A percentile compares a stretch with the other conserved stretches of the same genome.
Evolutionary conservation across 139 green algal genomes (phyloP).

Genomic region (Tetraselmis striata): DNA sequence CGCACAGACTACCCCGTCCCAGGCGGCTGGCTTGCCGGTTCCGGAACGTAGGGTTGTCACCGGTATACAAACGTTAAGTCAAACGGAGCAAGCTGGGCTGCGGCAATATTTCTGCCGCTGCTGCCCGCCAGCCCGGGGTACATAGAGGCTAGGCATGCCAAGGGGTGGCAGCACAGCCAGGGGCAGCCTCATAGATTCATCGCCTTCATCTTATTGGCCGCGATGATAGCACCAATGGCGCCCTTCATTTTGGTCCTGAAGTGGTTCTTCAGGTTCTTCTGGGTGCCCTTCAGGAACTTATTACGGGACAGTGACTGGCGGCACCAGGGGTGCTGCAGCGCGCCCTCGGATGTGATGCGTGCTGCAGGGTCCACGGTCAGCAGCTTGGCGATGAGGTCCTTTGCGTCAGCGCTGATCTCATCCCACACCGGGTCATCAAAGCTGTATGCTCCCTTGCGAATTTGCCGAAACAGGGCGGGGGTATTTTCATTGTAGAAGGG

Average conservation of each 20-base stretch:
- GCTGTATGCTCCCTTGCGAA: slow-evolving; percentile 61
- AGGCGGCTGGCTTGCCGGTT: too few relatives aligned
- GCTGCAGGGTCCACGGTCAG: slow-evolving; percentile 14
- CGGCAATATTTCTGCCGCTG: too few relatives aligned
- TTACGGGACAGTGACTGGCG: background rate
- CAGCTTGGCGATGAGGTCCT: slow-evolving; percentile 30
- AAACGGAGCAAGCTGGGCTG: too few relatives aligned
- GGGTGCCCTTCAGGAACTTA: background rate
- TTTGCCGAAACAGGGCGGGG: slow-evolving; percentile 79
- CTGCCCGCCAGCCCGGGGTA: too few relatives aligned
- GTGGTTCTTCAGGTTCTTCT: background rate
- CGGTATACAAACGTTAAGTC: too few relatives aligned
- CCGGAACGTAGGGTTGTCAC: too few relatives aligned
- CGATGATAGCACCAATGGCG: background rate
- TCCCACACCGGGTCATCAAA: slow-evolving; percentile 83
- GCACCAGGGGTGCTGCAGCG: slow-evolving; percentile 64
- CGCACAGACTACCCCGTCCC: too few relatives aligned
- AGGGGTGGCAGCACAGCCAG: too few relatives aligned
- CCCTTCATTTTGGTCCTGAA: background rate
- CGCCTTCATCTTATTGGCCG: background rate
- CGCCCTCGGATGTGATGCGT: slow-evolving; percentile 18
- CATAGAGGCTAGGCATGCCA: too few relatives aligned
- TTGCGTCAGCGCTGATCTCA: slow-evolving; percentile 44
- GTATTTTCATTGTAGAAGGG: slow-evolving; percentile 87
- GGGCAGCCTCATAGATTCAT: too few relatives aligned